Evolutionary conservation across 768 basidiomycete species (phyloP).

Genomic region (Neoboletus brunneissimus): DNA sequence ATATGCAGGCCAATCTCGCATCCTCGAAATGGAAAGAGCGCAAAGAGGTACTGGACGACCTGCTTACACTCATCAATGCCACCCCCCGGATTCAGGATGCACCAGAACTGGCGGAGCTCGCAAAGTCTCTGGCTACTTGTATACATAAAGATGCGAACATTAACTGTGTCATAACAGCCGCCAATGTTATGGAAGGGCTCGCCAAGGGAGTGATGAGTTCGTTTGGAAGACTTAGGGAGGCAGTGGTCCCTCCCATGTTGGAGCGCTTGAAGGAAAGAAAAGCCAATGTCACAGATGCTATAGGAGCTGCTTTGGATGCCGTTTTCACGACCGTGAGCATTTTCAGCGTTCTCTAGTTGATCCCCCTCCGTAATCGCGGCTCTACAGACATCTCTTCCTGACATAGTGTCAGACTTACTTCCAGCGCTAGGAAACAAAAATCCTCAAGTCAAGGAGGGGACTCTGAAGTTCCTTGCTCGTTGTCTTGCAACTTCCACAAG

Average conservation of each 20-base stretch:
- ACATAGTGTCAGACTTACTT: constrained; percentile 80
- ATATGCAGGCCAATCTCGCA: constrained; percentile 68
- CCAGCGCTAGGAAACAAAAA: constrained; percentile 84
- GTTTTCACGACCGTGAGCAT: constrained; percentile 74
- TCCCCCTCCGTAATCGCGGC: not conserved
- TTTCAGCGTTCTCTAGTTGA: constrained; percentile 2
- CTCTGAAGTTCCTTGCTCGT: constrained; percentile 81
- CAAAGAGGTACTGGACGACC: constrained; percentile 85
- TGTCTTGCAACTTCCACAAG: constrained; percentile 68
- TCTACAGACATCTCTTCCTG: constrained; percentile 68
- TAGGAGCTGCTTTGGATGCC: constrained; percentile 86
- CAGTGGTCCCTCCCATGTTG: constrained; percentile 72
- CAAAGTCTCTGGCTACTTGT: constrained; percentile 72
- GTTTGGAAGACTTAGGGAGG: constrained; percentile 74
- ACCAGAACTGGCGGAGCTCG: constrained; percentile 71
- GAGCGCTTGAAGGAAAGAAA: constrained; percentile 95
- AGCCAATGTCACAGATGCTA: constrained; percentile 81
- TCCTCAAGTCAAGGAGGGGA: constrained; percentile 93
- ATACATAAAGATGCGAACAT: constrained; percentile 92
- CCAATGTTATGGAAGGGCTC: constrained; percentile 79
- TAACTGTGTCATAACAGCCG: constrained; percentile 89
- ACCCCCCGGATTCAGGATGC: constrained; percentile 79
- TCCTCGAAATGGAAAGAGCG: constrained; percentile 99
- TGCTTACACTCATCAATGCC: constrained; percentile 64
- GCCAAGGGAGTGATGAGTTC: constrained; percentile 75